Base-by-base conservation (phyloP, 108 stramenopile species). In the Epithemia pelagica region DNA sequence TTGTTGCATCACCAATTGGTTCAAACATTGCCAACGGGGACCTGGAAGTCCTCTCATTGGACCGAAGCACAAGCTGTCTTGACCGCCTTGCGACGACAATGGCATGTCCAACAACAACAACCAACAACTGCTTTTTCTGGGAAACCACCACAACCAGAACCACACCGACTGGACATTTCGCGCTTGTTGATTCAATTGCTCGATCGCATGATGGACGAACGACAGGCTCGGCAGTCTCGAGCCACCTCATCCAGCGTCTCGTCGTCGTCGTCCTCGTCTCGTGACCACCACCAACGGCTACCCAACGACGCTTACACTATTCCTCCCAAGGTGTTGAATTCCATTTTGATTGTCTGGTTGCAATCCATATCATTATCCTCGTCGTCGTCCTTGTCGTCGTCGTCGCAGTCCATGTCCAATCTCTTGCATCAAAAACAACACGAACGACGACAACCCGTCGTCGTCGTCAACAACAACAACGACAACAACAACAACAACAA, bases 361-460 rank as follows among this genome's bases (percentile, higher is more conserved):
- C 10, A 15, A 10, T 5, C 37, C 37, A 46, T 46, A 10, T 10
- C 37, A 15, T 5, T 15, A 5, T 15, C 10, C 37, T 10, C 37
- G 10, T 5, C 10, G 37, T 5, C 37, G 37, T 10, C 37, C 10
- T 5, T 15, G 10, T 15, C 10, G 10, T 10, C 37, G 10, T 5
- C 10, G 37, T 5, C 37, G 37, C 5, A 46, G 15, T 10, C 37
- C 37, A 46, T 46, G 37, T 46, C 37, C 37, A 15, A 46, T 46
- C 10, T 46, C 37, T 46, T 46, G 26, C 57, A 58, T 8, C 15
- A 58, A 58, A 23, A 58, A 58, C 57, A 58, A 58, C 57, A 58
- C 7, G 15, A 58, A 58, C 57, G 20, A 58, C 57, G 20, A 58
- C 57, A 58, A 58, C 23, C 7, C 7, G 7, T 7, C 7, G 26